A percentile compares a stretch with the other conserved stretches of the same genome.
These are phyloP conservation scores for Garcia nutans DNA, from an alignment of 345 rosid species.

Conservation along the genomic window DNA sequence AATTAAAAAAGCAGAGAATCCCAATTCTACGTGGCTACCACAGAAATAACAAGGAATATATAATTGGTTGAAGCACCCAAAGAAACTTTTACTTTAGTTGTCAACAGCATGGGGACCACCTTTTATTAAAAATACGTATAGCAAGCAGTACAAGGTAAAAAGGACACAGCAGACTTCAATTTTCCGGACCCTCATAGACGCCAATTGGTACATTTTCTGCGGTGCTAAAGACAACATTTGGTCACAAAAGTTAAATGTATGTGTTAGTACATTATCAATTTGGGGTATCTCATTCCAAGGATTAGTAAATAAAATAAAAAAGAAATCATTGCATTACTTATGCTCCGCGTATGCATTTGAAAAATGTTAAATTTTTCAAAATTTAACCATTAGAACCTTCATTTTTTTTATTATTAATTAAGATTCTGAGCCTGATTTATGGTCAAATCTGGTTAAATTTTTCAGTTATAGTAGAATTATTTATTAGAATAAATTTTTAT, in stretches of 20 bases:
- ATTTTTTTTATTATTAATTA: no score
- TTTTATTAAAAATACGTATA: conserved; percentile 1
- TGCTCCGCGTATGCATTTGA: no score
- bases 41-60: not conserved
- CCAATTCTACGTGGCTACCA: conserved; percentile 8
- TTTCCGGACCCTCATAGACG: not conserved
- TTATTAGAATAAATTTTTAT: no score
- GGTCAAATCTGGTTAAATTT: no score
- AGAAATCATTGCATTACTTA: no score
- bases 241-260: not conserved
- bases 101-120: not conserved
- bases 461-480: no score
- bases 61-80: conserved; percentile 1
- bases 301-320: not conserved
- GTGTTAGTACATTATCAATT: not conserved
- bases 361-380: no score
- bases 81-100: not conserved
- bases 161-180: not conserved
- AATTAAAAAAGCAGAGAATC: not conserved
- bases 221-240: conserved; percentile 1
- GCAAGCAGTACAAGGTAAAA: not conserved
- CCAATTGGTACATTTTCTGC: not conserved
- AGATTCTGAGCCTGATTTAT: no score
- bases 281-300: not conserved
- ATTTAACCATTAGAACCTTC: no score